These are phyloP conservation scores for Pseudozyma hubeiensis DNA, from an alignment of 1,284 basidiomycete genomes.

Conservation along the genomic window DNA sequence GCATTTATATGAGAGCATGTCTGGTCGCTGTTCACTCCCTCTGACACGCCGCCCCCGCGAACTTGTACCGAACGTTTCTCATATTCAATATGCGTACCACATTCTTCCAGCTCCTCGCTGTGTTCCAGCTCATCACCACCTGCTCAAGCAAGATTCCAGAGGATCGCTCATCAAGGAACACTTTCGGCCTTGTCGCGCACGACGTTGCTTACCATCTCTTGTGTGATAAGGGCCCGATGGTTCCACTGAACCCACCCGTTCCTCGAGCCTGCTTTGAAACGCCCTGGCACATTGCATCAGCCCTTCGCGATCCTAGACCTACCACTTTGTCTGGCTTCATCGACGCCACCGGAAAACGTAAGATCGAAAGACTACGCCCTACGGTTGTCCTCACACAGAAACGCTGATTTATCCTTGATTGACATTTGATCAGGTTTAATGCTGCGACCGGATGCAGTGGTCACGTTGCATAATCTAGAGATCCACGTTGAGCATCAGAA, in stretches of 20 bases:
- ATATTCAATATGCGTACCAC: neutral
- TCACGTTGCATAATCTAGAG: slow-evolving; percentile 8
- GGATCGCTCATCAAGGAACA: neutral
- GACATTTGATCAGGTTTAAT: slow-evolving; percentile 8
- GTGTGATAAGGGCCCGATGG: neutral
- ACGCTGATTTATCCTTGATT: neutral
- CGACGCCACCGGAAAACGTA: slow-evolving; percentile 12
- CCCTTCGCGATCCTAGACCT: slow-evolving; percentile 1
- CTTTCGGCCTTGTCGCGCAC: slow-evolving; percentile 1
- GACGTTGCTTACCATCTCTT: slow-evolving; percentile 8
- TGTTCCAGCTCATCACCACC: neutral
- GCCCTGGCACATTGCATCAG: neutral
- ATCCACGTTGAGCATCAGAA: slow-evolving; percentile 2
- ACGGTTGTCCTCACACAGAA: neutral
- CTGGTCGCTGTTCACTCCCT: too few species aligned
- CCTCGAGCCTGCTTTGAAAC: slow-evolving; percentile 17
- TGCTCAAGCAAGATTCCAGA: neutral
- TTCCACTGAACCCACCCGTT: neutral
- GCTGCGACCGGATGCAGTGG: slow-evolving; percentile 5
- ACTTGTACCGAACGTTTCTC: too few species aligned
- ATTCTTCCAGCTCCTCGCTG: neutral
- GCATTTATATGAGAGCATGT: too few species aligned
- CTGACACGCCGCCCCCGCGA: too few species aligned
- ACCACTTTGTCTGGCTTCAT: slow-evolving; percentile 3
- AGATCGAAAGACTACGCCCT: neutral